Evolutionary conservation across 371 early-diverging fungal species (phyloP), one percentile per base, ranked within the genome.

Genomic region (Rhizopus delemar): DNA sequence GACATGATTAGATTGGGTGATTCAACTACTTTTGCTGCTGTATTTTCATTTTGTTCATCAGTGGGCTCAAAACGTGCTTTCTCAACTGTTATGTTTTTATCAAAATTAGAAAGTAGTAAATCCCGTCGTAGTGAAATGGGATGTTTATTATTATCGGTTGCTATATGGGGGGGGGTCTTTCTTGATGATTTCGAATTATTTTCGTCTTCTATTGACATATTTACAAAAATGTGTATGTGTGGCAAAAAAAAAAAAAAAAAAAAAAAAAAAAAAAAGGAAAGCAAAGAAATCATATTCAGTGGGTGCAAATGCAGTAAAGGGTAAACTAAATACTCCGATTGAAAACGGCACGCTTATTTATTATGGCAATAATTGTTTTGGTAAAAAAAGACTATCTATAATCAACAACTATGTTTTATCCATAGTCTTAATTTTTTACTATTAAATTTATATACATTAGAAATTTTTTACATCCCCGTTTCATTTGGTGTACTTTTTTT

Each of bases 71-170:
- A 55, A 7, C 49, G 29, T 34, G 78, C 75, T 43, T 72, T 77
- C 54, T 77, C 78, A 1, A 77, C 69, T 5, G 70, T 72, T 41
- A 77, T 33, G 12, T 68, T 77, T 39, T 67, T 62, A 63, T 68
- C 63, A 57, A 68, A 68, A 29, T 63, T 63, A 22, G 63, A 57
- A 12, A 62, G 53, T n/a, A 67, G 35, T 3, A 63, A 57, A 41
- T 51, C 65, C 49, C 59, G 58, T 34, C 61, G 68, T n/a, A 51
- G 22, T 22, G 22, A 22, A 22, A 22, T 62, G 9, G 66, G 60
- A 28, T 68, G 54, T 6, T 38, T 38, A 11, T 11, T 38, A 38
- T 38, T 38, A 38, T 38, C 39, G 3, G 39, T 11, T 38, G 5
- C 13, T 13, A 38, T 13, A 38, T 38, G 3, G 5, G 39, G 13